Evolutionary conservation across 1,139 yeast species (phyloP), one percentile per base, ranked within the genome.

Genomic region (Taphrina sp.): DNA sequence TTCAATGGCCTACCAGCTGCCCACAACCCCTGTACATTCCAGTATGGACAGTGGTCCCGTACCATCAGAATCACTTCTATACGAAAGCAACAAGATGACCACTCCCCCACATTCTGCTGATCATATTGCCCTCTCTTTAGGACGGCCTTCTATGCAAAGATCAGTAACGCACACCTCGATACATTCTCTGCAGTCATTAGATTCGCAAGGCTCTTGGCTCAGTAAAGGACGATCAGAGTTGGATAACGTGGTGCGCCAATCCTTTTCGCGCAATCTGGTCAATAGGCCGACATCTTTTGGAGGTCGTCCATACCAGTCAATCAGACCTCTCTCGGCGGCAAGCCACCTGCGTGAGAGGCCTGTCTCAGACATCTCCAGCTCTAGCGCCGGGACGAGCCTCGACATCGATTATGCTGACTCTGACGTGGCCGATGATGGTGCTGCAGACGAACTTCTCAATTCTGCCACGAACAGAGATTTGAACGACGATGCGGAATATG

Each of bases 401-500:
- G 26, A 28, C 43, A 3, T 20, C 43, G 12, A 7, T 23, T 10
- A 3, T 10, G n/a, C 28, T 23, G 28, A 14, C n/a, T 22, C 35
- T 26, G 12, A 22, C 7, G 7, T 17, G 10, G 45, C 28, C 28
- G 33, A 31, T 14, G 44, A 31, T n/a, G 14, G 20, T 16, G 43
- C 24, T 2, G 17, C 26, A 5, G 44, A 47, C 17, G 53, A 37
- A 14, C 38, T 31, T 8, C 39, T 41, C 5, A 41, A 29, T 2
- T 33, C 46, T 3, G 31, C 43, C 4, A 20, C 19, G 10, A 22
- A 37, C 16, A 17, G 19, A 14, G 43, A 38, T 2, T 26, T 24
- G 16, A 34, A 38, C 12, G 54, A 49, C 28, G 54, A 38, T n/a
- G 39, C 20, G 8, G 54, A 49, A 24, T 49, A 49, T n/a, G 54